phyloP scores from a whole-genome alignment of 169 alveolate species.

The Neospora caninum region DNA sequence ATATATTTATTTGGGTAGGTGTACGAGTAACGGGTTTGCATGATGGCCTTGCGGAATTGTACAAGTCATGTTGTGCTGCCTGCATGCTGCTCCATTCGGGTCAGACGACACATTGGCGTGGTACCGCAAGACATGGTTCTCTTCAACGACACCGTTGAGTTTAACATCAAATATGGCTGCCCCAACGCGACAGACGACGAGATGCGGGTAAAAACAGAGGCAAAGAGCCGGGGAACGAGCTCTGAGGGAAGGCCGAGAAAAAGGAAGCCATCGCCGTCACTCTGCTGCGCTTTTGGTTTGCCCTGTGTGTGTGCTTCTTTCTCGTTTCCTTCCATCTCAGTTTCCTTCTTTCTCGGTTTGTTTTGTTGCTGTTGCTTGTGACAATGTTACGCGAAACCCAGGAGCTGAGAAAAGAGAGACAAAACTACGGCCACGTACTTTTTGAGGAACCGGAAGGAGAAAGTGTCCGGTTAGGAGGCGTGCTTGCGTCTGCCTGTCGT shows the following conservation, averaged over 20 bases:
- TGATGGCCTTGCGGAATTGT: too few relatives aligned
- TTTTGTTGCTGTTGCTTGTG: too few relatives aligned
- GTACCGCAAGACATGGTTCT: constrained; percentile 94
- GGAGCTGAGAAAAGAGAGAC: too few relatives aligned
- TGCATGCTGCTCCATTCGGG: neutral
- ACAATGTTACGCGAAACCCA: too few relatives aligned
- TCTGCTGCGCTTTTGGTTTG: neutral
- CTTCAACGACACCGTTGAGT: constrained; percentile 89
- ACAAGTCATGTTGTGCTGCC: too few relatives aligned
- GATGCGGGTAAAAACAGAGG: constrained; percentile 9
- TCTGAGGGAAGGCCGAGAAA: neutral
- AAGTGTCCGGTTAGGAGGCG: too few relatives aligned
- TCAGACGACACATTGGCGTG: constrained; percentile 79
- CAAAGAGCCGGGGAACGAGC: neutral
- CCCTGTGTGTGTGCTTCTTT: neutral
- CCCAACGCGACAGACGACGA: constrained; percentile 40
- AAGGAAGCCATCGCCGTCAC: neutral
- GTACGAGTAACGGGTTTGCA: too few relatives aligned
- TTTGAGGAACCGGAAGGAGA: too few relatives aligned
- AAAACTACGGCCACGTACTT: too few relatives aligned
- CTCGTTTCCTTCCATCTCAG: neutral
- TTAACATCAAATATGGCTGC: constrained; percentile 87
- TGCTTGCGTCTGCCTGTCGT: too few relatives aligned
- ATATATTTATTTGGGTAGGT: neutral
- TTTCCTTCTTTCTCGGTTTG: too few relatives aligned